These are phyloP conservation scores for Withania somnifera DNA, from an alignment of 305 asterid genomes.

Conservation along the genomic window DNA sequence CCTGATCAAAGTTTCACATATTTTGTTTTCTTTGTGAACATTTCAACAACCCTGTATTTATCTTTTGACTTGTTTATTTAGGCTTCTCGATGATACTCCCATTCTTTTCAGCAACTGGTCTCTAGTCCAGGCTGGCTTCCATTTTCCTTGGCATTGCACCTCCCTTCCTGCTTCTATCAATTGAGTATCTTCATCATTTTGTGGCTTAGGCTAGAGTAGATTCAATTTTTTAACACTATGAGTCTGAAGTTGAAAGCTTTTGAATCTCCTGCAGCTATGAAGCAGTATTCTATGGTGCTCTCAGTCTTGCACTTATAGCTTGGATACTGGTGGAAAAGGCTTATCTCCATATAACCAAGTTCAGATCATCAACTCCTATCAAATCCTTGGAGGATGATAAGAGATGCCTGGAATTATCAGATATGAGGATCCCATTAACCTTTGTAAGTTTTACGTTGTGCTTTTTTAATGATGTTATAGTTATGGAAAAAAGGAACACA, in stretches of 20 bases:
- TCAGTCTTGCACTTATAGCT: constrained; percentile 77
- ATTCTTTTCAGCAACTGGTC: constrained; percentile 62
- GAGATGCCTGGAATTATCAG: constrained; percentile 58
- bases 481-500: not conserved
- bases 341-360: constrained; percentile 35
- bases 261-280: constrained; percentile 62
- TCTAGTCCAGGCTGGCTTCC: constrained; percentile 75
- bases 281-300: constrained; percentile 86
- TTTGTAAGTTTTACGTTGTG: constrained; percentile 45
- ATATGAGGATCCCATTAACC: constrained; percentile 78
- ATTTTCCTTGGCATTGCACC: constrained; percentile 93
- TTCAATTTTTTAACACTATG: not conserved
- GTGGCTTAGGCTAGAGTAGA: not conserved
- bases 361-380: constrained; percentile 28
- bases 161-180: constrained; percentile 81
- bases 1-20: not conserved
- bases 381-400: constrained; percentile 38
- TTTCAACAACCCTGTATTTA: not conserved
- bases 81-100: constrained; percentile 81
- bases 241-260: not conserved
- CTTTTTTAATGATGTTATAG: not conserved
- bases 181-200: constrained; percentile 51
- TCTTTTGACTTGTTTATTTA: constrained; percentile 17
- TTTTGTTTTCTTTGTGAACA: not conserved
- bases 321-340: constrained; percentile 87